A percentile compares a stretch with the other conserved stretches of the same genome.
Evolutionary conservation across 2,329 filamentous ascomycete genomes (phyloP).

Genomic region (Phaeosphaeria sp.): DNA sequence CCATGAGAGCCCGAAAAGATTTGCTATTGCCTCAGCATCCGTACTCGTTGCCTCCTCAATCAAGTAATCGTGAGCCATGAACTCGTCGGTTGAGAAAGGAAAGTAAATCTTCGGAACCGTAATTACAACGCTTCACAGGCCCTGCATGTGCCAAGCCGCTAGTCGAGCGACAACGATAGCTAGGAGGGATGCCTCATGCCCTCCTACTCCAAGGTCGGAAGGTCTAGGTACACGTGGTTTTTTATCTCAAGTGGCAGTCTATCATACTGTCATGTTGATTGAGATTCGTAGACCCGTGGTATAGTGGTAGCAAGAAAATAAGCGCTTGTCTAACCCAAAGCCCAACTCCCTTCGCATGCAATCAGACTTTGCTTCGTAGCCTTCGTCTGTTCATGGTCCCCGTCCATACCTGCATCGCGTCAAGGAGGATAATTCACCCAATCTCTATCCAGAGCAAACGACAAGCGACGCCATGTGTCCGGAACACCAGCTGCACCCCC

Average conservation of each 20-base stretch:
- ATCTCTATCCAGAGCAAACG: background rate
- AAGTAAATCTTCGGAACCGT: background rate
- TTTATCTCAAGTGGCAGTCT: background rate
- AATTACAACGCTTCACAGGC: background rate
- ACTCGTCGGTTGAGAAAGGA: background rate
- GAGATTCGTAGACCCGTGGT: background rate
- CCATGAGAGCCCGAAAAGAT: conserved; percentile 34
- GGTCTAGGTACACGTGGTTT: background rate
- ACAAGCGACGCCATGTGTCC: background rate
- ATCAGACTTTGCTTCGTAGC: background rate
- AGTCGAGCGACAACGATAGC: too few species aligned
- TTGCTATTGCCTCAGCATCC: conserved; percentile 10
- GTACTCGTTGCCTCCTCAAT: conserved; percentile 4
- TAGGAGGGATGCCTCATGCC: background rate
- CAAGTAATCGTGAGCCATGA: background rate
- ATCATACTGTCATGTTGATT: background rate
- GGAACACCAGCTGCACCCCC: background rate
- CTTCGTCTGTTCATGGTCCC: background rate
- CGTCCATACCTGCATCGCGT: background rate
- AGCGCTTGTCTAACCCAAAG: background rate
- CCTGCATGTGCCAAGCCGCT: background rate
- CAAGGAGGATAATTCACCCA: background rate
- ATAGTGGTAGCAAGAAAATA: background rate
- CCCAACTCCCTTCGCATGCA: background rate
- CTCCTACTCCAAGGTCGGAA: background rate